Base-by-base conservation (phyloP, 2,329 filamentous ascomycete genomes). In the Didymellaceae sp. region DNA sequence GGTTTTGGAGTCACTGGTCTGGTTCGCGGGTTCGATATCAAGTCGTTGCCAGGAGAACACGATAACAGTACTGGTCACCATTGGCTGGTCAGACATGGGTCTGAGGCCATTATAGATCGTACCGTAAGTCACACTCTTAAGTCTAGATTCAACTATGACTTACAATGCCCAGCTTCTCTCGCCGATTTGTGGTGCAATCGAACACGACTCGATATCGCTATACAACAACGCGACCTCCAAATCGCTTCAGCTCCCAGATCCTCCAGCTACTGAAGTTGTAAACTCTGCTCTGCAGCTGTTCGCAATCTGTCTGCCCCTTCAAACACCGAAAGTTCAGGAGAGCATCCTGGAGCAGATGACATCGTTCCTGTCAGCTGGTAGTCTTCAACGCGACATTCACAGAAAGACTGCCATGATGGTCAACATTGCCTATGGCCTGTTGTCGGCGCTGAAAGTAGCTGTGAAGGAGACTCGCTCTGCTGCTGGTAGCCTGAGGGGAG, bases 211-310 rank as follows among this genome's bases (percentile, higher is more conserved):
- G 0, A 86, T 92, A 3, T 81, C 87, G 17, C 77, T 96, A 20
- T 97, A 96, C 65, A 79, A 88, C 37, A 79, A 80, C 7, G 75
- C 79, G 41, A 75, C 78, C 2, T 75, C 79, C 55, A 74, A 80
- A 1, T 61, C 78, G 66, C 41, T 77, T 55, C 62, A 73, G 24
- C 77, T 82, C 25, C 88, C 89, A 13, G 89, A 94, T 57, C 91
- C 93, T 7, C 88, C 94, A 5, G 86, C 90, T 0, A 99, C 93
- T 0, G 92, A 96, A 67, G 92, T 96, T 20, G 90, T 97, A 54
- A 96, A 99, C 67, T 86, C 93, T 66, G 92, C 94, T 0, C 95
- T 99, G 47, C 88, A 94, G 55, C 79, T 97, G 0, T 99, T 99
- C 70, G 91, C 92, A 2, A 90, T 96, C 44, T 89, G 91, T 30